These are phyloP conservation scores for Colletotrichum cordylinicola DNA, from an alignment of 2,329 filamentous ascomycete genomes.

Conservation along the genomic window DNA sequence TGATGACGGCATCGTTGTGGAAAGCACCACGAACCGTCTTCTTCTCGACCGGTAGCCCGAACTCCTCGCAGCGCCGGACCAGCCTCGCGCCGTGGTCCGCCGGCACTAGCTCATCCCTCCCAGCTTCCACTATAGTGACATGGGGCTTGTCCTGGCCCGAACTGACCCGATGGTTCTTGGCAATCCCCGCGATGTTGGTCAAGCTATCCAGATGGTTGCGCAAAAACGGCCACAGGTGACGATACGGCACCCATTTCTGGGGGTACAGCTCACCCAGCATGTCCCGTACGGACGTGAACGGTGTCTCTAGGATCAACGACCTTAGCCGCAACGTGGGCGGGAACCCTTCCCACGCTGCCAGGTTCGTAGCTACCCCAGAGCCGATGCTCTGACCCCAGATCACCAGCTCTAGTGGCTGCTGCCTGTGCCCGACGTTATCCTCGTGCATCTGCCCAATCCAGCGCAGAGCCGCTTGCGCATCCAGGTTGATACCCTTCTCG, in stretches of 20 bases:
- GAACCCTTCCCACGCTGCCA: constrained; percentile 42
- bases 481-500: constrained; percentile 72
- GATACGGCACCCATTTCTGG: constrained; percentile 81
- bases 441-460: constrained; percentile 61
- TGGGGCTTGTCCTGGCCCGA: constrained; percentile 24
- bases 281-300: constrained; percentile 72
- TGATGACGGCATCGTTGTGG: constrained; percentile 62
- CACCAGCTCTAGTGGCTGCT: constrained; percentile 47
- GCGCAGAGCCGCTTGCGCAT: constrained; percentile 67
- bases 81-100: constrained; percentile 52
- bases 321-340: constrained; percentile 44
- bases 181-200: constrained; percentile 53
- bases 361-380: constrained; percentile 71
- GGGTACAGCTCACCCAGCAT: constrained; percentile 79
- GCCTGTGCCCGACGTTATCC: constrained; percentile 11
- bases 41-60: constrained; percentile 51
- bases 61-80: constrained; percentile 50
- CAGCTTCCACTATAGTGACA: constrained; percentile 55
- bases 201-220: constrained; percentile 66
- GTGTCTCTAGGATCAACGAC: constrained; percentile 74
- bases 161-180: constrained; percentile 25
- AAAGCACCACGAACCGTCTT: constrained; percentile 53
- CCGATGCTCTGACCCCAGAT: constrained; percentile 84
- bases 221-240: constrained; percentile 76
- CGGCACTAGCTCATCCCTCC: constrained; percentile 65